These are phyloP conservation scores for Trypanosoma congolense DNA, from an alignment of 208 protist genomes.

Conservation along the genomic window DNA sequence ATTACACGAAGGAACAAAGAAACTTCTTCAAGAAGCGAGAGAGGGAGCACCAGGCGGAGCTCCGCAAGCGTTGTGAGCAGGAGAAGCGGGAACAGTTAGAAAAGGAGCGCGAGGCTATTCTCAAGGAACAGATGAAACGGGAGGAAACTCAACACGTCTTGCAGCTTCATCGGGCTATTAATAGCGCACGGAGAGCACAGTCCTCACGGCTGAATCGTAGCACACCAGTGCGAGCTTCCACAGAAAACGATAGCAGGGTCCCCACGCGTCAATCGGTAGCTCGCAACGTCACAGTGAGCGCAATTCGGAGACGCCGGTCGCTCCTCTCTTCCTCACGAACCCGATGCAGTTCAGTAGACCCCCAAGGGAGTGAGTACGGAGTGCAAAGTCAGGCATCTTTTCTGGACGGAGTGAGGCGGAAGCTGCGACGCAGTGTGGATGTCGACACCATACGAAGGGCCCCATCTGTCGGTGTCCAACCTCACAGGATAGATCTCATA, in stretches of 20 bases:
- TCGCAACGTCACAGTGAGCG: too few relatives aligned
- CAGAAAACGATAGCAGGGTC: too few relatives aligned
- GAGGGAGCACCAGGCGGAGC: constrained; percentile 56
- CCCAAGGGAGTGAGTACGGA: too few relatives aligned
- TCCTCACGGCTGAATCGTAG: constrained; percentile 15
- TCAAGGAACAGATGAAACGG: constrained; percentile 21
- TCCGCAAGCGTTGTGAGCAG: constrained; percentile 21
- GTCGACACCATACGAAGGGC: background rate
- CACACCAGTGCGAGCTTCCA: background rate
- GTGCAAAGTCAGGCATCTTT: too few relatives aligned
- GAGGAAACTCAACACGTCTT: constrained; percentile 41
- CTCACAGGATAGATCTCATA: constrained; percentile 3
- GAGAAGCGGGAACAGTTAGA: constrained; percentile 44
- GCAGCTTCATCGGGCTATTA: constrained; percentile 35
- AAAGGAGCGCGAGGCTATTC: constrained; percentile 43
- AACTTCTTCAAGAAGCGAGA: constrained; percentile 58
- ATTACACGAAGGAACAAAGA: constrained; percentile 64
- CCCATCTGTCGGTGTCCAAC: background rate
- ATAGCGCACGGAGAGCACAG: constrained; percentile 8
- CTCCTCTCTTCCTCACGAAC: too few relatives aligned
- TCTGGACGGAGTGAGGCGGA: background rate
- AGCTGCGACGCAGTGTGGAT: background rate
- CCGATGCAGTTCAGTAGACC: too few relatives aligned
- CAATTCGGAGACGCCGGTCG: too few relatives aligned
- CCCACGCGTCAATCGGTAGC: too few relatives aligned